Evolutionary conservation across 352 stramenopile genomes (phyloP).

Genomic region (Globisporangium polare): DNA sequence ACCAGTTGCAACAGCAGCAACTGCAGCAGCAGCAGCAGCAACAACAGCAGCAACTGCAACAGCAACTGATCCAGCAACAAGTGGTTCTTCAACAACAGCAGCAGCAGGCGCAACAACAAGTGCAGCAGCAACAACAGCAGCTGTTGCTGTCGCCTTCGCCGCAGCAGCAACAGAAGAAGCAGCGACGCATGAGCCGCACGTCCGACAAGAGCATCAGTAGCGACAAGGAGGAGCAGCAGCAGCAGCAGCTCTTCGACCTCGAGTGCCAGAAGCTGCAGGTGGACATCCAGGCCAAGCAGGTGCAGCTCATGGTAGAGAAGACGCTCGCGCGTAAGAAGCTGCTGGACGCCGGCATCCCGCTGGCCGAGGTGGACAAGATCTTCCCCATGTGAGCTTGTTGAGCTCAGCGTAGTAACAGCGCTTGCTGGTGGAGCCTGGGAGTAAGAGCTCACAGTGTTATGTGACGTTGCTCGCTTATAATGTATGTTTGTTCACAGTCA

Average conservation of each 20-base stretch:
- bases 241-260: constrained; percentile 41
- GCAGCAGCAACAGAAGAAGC: neutral
- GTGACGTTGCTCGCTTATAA: too few relatives aligned
- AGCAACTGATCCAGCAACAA: neutral
- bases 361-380: constrained; percentile 37
- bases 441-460: too few relatives aligned
- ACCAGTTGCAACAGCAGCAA: neutral
- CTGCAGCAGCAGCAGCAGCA: neutral
- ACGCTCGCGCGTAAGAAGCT: constrained; percentile 43
- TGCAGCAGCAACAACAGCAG: neutral
- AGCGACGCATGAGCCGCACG: constrained; percentile 3
- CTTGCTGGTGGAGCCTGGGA: too few relatives aligned
- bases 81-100: neutral
- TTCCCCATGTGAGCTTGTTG: constrained; percentile 27
- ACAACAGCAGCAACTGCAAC: constrained; percentile 1
- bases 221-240: constrained; percentile 30
- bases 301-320: constrained; percentile 49
- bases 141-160: neutral
- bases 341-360: constrained; percentile 39
- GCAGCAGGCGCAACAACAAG: neutral
- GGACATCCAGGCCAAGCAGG: constrained; percentile 43
- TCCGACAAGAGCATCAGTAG: neutral
- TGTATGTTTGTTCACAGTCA: too few relatives aligned
- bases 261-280: constrained; percentile 45
- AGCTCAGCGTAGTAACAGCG: too few relatives aligned